These are phyloP conservation scores for Phyllosticta citrichinensis DNA, from an alignment of 2,329 filamentous ascomycete species.

Conservation along the genomic window DNA sequence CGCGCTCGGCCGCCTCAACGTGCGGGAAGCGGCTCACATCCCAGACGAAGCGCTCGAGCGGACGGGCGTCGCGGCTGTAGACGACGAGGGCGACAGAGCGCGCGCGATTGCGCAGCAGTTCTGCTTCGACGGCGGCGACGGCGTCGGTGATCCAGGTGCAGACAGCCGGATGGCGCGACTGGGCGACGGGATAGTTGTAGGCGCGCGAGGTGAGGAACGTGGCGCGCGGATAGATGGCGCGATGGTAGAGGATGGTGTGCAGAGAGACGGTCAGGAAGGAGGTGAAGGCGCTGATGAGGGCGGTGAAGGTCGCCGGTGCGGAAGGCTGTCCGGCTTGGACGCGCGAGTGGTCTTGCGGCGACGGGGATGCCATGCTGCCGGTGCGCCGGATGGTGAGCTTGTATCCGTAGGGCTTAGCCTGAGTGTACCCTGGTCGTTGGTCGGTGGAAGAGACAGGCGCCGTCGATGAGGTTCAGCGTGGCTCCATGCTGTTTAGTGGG, in stretches of 20 bases:
- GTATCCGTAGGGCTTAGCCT: background rate
- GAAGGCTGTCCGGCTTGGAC: background rate
- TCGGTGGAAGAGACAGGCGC: background rate
- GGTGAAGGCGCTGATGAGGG: constrained; percentile 59
- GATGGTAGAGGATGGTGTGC: constrained; percentile 79
- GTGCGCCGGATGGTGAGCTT: background rate
- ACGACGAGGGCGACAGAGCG: constrained; percentile 48
- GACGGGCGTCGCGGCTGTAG: constrained; percentile 37
- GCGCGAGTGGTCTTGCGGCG: background rate
- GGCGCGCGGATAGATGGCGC: constrained; percentile 63
- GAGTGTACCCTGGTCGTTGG: background rate
- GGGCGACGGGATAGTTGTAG: constrained; percentile 75
- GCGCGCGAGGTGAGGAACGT: constrained; percentile 73
- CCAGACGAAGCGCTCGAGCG: constrained; percentile 51
- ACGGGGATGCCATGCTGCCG: background rate
- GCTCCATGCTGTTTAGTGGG: background rate
- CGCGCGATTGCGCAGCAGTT: constrained; percentile 52
- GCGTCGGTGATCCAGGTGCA: constrained; percentile 81
- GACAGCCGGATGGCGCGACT: constrained; percentile 76
- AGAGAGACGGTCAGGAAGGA: constrained; percentile 74
- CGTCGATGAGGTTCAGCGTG: background rate
- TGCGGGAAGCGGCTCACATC: constrained; percentile 48
- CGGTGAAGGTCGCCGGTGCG: constrained; percentile 33
- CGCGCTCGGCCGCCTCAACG: constrained; percentile 25
- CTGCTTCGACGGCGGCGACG: constrained; percentile 57